phyloP scores from a whole-genome alignment of 306 rosid genomes.

The Prinsepia uniflora region DNA sequence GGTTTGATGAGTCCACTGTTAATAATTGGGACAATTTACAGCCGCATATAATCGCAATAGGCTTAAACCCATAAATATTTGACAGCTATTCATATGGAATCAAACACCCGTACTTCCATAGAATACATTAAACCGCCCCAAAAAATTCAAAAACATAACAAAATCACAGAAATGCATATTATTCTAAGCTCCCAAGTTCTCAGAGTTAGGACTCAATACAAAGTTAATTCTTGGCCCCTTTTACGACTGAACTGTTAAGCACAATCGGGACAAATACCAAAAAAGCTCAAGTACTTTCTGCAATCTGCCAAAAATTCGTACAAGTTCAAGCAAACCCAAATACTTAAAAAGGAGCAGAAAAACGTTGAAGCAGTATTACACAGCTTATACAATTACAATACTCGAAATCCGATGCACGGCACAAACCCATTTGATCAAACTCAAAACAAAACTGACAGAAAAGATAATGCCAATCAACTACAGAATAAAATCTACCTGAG shows the following conservation, averaged over 20 bases:
- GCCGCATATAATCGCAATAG: neutral
- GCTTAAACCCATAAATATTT: neutral
- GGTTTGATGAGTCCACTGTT: neutral
- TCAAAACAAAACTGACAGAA: neutral
- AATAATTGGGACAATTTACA: neutral
- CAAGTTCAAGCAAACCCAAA: neutral
- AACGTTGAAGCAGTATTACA: neutral
- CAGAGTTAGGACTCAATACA: neutral
- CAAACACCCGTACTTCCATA: neutral
- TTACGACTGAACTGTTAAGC: neutral
- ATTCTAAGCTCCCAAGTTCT: neutral
- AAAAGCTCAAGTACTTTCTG: neutral
- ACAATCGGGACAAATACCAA: neutral
- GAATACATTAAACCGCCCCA: neutral
- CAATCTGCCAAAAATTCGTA: neutral
- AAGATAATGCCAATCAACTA: neutral
- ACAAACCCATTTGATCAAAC: slow-evolving; percentile 16
- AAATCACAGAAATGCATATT: neutral
- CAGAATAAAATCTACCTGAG: neutral
- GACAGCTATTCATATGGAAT: neutral
- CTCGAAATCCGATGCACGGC: neutral
- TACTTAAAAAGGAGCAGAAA: neutral
- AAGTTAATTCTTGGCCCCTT: neutral
- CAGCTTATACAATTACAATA: neutral
- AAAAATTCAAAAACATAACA: neutral